A percentile compares a stretch with the other conserved stretches of the same genome.
phyloP scores from a whole-genome alignment of 805 yeast genomes.

The Ogataea chonburiensis region DNA sequence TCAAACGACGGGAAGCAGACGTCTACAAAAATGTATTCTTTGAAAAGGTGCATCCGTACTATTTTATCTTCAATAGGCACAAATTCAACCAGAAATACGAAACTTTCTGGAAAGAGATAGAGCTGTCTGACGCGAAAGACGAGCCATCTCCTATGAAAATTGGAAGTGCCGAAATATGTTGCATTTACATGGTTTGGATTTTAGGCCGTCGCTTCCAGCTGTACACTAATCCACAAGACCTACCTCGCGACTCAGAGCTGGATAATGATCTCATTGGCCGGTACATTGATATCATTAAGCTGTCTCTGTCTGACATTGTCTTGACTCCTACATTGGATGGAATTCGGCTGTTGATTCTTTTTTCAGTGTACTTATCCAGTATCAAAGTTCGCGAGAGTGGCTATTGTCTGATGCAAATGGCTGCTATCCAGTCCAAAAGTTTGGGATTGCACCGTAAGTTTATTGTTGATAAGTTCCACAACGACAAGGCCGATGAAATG shows the following conservation, averaged over 20 bases:
- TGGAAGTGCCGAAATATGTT: conserved; percentile 39
- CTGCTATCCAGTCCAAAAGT: conserved; percentile 47
- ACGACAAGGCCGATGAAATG: conserved; percentile 39
- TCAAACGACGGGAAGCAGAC: conserved; percentile 37
- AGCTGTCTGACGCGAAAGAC: conserved; percentile 12
- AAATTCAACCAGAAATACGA: conserved; percentile 36
- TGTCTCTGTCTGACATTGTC: conserved; percentile 43
- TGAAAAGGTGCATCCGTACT: conserved; percentile 43
- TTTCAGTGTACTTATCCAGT: conserved; percentile 44
- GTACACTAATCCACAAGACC: conserved; percentile 27
- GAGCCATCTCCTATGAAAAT: conserved; percentile 22
- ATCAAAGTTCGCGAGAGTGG: conserved; percentile 48
- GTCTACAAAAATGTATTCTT: conserved; percentile 39
- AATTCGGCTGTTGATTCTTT: conserved; percentile 41
- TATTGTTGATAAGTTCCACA: conserved; percentile 35
- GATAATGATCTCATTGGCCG: conserved; percentile 31
- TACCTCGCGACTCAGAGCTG: conserved; percentile 24
- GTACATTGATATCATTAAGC: conserved; percentile 41
- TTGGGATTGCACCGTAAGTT: conserved; percentile 46
- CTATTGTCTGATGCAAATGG: conserved; percentile 46
- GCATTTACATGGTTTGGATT: conserved; percentile 48
- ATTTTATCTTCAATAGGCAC: conserved; percentile 39
- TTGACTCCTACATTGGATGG: conserved; percentile 46
- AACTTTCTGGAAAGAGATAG: conserved; percentile 40
- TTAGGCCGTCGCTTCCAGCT: conserved; percentile 37